Evolutionary conservation across 495 filamentous ascomycete genomes (phyloP).

Genomic region (Hypomontagnella monticulosa): DNA sequence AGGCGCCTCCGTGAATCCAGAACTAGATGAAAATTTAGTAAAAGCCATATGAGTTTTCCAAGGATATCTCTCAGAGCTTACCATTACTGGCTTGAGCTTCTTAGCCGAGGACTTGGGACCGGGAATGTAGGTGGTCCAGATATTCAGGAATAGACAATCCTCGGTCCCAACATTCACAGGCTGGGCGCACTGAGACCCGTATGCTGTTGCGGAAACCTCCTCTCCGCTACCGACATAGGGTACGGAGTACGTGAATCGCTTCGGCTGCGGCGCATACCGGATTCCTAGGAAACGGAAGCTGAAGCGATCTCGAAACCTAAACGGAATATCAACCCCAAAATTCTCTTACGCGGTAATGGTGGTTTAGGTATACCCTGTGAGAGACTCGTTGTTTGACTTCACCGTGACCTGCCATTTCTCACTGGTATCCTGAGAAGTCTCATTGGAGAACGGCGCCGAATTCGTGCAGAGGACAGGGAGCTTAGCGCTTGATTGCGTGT

Average conservation of each 20-base stretch:
- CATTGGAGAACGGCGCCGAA: slow-evolving; percentile 56
- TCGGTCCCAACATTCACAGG: slow-evolving; percentile 48
- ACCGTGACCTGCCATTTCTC: slow-evolving; percentile 56
- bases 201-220: slow-evolving; percentile 50
- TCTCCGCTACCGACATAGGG: slow-evolving; percentile 47
- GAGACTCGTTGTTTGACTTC: slow-evolving; percentile 53
- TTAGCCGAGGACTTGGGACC: slow-evolving; percentile 31
- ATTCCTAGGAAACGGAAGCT: slow-evolving; percentile 62
- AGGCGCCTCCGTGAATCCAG: slow-evolving; percentile 59
- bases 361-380: slow-evolving; percentile 51
- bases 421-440: slow-evolving; percentile 50
- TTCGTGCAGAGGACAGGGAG: slow-evolving; percentile 57
- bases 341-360: background rate
- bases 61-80: slow-evolving; percentile 51
- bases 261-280: slow-evolving; percentile 52
- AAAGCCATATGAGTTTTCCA: slow-evolving; percentile 38
- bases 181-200: slow-evolving; percentile 56
- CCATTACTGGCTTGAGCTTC: slow-evolving; percentile 59
- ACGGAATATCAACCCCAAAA: background rate
- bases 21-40: slow-evolving; percentile 49
- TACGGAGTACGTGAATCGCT: slow-evolving; percentile 53
- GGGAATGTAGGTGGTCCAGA: slow-evolving; percentile 64
- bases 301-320: slow-evolving; percentile 59
- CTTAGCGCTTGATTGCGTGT: slow-evolving; percentile 10
- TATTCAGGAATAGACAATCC: slow-evolving; percentile 65